Base-by-base conservation (phyloP, 1,284 basidiomycete genomes). In the Moniliophthora roreri region DNA sequence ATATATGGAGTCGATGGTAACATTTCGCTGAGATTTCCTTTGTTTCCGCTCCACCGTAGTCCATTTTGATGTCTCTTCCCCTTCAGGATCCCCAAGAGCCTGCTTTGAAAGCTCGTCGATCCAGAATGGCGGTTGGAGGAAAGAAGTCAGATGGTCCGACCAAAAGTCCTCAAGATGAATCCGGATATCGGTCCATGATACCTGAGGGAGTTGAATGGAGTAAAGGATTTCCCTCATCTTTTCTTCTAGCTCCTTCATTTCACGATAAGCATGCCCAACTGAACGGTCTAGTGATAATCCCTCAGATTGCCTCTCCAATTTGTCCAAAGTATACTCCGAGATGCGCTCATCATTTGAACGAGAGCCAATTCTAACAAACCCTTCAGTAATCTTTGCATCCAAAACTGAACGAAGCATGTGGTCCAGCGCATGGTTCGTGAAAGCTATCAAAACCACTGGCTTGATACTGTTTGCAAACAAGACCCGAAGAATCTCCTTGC, bases 351-450 rank as follows among this genome's bases (percentile, higher is more conserved):
- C 82, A 1, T 78, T 70, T 6, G 81, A 78, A 7, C 82, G 74
- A 16, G 80, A 76, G 0, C 88, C 89, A 2, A 89, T 69, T 2
- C 87, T 80, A 9, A 88, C 79, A 21, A 91, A 75, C 36, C 80
- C 75, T 0, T 69, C 66, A 0, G 86, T 88, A 51, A 91, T 87
- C 0, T 66, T 65, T 0, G 77, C 78, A 56, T 89, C 82, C 2
- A 89, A 69, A 2, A 88, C 74, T 0, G 80, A 80, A 7, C 71
- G 68, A 2, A 90, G 70, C 66, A 89, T 78, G 55, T 89, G 84
- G 55, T 91, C 87, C 0, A 90, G 72, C 0, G 88, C 86, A 55
- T 91, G 89, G 60, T 91, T 90, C 0, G 88, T 90, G 65, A 82
- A 87, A 0, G 85, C 84, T 42, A 90, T 84, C 71, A 89, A 72